Percentiles rank a stretch among this genome's conserved stretches.
Evolutionary conservation across 805 yeast species (phyloP).

Genomic region (Candida oleophila): DNA sequence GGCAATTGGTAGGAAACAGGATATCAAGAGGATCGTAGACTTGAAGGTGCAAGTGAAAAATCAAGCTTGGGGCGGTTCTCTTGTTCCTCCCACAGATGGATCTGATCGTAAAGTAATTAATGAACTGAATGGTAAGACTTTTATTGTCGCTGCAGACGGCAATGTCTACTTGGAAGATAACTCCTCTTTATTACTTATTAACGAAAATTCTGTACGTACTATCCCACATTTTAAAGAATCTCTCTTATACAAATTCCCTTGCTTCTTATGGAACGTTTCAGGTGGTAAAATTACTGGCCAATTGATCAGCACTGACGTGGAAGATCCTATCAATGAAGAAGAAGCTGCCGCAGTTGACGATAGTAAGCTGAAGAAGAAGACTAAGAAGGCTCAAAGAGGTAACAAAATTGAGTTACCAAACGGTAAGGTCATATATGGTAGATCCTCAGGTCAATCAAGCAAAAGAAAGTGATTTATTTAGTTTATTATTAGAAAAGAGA

Average conservation of each 20-base stretch:
- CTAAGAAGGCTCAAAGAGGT: slow-evolving; percentile 36
- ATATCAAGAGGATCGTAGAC: slow-evolving; percentile 52
- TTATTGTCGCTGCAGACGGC: slow-evolving; percentile 58
- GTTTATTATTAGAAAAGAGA: not conserved
- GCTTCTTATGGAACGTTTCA: slow-evolving; percentile 43
- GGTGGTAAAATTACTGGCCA: slow-evolving; percentile 31
- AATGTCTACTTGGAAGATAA: slow-evolving; percentile 52
- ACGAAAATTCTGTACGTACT: slow-evolving; percentile 45
- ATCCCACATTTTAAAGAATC: slow-evolving; percentile 52
- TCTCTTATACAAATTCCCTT: slow-evolving; percentile 42
- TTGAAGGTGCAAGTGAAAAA: slow-evolving; percentile 52
- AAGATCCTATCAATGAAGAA: slow-evolving; percentile 8
- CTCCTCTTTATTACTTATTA: slow-evolving; percentile 39
- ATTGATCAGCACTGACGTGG: slow-evolving; percentile 14
- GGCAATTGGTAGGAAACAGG: slow-evolving; percentile 53
- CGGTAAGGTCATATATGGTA: slow-evolving; percentile 53
- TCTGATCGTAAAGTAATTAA: slow-evolving; percentile 43
- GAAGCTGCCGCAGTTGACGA: slow-evolving; percentile 10
- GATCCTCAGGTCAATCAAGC: slow-evolving; percentile 12
- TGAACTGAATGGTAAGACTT: slow-evolving; percentile 47
- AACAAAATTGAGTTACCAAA: slow-evolving; percentile 55
- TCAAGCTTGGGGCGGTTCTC: slow-evolving; percentile 56
- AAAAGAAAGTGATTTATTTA: not conserved
- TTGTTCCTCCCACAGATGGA: slow-evolving; percentile 50
- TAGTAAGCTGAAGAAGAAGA: slow-evolving; percentile 19